These are phyloP conservation scores for Aspergillus persii DNA, from an alignment of 2,329 filamentous ascomycete species.

Conservation along the genomic window DNA sequence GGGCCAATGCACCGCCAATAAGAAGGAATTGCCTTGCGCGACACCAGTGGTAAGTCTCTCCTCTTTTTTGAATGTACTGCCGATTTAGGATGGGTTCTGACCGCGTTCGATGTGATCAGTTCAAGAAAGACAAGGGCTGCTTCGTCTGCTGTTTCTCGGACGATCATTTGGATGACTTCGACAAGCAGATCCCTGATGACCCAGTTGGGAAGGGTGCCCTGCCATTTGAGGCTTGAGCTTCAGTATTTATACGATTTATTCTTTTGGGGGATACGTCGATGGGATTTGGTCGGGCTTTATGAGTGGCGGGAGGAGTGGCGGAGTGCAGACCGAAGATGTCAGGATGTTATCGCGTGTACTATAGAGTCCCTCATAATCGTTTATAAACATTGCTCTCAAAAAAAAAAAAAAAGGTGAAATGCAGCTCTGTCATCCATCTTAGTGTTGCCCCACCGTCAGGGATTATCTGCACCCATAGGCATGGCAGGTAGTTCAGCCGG, in stretches of 20 bases:
- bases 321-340: background rate
- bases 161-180: conserved; percentile 2
- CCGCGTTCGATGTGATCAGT: background rate
- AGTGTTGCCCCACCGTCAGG: no score
- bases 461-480: no score
- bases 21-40: background rate
- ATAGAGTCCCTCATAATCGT: background rate
- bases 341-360: background rate
- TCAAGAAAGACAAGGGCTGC: conserved; percentile 10
- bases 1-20: conserved; percentile 4
- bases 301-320: background rate
- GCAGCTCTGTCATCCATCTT: no score
- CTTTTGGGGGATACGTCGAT: background rate
- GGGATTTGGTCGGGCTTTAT: background rate
- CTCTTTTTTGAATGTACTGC: background rate
- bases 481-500: no score
- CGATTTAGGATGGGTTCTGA: background rate
- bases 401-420: no score
- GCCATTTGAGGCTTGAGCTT: background rate
- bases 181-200: background rate
- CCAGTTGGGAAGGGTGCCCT: background rate
- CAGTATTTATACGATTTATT: background rate
- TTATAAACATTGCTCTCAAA: no score
- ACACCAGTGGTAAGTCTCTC: background rate
- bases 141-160: conserved; percentile 14